A percentile compares a stretch with the other conserved stretches of the same genome.
Evolutionary conservation across 257 asterid species (phyloP).

Genomic region (Anisodus tanguticus): DNA sequence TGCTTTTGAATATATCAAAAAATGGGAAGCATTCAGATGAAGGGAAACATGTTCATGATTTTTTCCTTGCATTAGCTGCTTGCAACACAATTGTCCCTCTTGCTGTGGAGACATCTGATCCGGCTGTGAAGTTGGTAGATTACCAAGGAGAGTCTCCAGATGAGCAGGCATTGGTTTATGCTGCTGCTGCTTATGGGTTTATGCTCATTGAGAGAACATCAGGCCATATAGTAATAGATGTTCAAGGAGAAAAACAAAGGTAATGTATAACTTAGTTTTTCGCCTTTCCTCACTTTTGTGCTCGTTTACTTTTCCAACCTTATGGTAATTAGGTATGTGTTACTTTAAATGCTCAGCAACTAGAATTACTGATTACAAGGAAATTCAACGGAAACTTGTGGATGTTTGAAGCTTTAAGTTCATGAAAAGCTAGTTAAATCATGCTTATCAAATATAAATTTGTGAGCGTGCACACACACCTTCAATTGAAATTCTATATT

Average conservation of each 20-base stretch:
- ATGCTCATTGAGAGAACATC: constrained; percentile 96
- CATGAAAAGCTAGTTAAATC: neutral
- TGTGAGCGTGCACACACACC: neutral
- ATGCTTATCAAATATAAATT: neutral
- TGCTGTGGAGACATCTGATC: constrained; percentile 73
- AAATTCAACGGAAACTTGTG: constrained; percentile 1
- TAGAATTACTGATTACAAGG: constrained; percentile 15
- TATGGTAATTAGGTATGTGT: neutral
- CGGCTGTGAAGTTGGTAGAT: constrained; percentile 73
- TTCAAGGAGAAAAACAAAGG: constrained; percentile 94
- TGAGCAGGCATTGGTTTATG: constrained; percentile 97
- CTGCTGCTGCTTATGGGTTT: constrained; percentile 94
- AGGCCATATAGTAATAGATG: constrained; percentile 79
- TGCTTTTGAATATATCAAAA: constrained; percentile 64
- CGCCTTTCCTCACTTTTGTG: constrained; percentile 27
- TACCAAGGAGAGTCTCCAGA: constrained; percentile 99
- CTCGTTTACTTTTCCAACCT: constrained; percentile 23
- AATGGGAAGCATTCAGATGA: constrained; percentile 53
- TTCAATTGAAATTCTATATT: constrained; percentile 8
- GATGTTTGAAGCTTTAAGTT: constrained; percentile 4
- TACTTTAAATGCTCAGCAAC: constrained; percentile 10
- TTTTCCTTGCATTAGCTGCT: constrained; percentile 92
- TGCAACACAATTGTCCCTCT: constrained; percentile 98
- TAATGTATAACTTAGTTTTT: constrained; percentile 39
- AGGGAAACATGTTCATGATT: constrained; percentile 63